Percentiles rank a stretch among this genome's conserved stretches.
Evolutionary conservation across 192 early-diverging fungal species (phyloP).

Genomic region (Entrophospora sp.): DNA sequence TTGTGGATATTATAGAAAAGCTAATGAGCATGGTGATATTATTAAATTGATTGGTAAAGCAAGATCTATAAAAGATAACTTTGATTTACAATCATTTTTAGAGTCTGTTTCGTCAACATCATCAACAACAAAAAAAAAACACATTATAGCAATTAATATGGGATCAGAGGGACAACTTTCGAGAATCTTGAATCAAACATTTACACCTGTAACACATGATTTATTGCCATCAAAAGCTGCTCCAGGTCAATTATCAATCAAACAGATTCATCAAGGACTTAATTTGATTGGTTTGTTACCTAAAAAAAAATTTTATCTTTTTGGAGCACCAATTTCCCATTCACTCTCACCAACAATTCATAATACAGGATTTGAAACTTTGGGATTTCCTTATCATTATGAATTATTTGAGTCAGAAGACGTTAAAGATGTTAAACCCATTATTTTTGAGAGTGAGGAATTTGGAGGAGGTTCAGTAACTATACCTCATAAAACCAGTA

Average conservation of each 20-base stretch:
- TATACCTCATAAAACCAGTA: slow-evolving; percentile 86
- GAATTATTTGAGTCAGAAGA: slow-evolving; percentile 59
- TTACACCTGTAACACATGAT: slow-evolving; percentile 93
- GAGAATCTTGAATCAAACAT: slow-evolving; percentile 76
- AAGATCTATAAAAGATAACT: slow-evolving; percentile 69
- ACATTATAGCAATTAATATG: slow-evolving; percentile 95
- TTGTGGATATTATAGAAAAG: slow-evolving; percentile 44
- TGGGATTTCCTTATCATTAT: slow-evolving; percentile 83
- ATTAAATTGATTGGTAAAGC: slow-evolving; percentile 89
- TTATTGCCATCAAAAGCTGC: slow-evolving; percentile 72
- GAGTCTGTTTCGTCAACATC: slow-evolving; percentile 4
- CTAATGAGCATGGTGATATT: slow-evolving; percentile 65
- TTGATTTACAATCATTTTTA: slow-evolving; percentile 64
- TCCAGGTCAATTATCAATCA: slow-evolving; percentile 84
- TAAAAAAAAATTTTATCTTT: slow-evolving; percentile 67
- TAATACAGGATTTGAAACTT: slow-evolving; percentile 78
- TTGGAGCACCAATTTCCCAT: slow-evolving; percentile 83
- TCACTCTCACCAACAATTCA: slow-evolving; percentile 89
- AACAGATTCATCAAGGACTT: slow-evolving; percentile 69
- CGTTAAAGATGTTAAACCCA: slow-evolving; percentile 44
- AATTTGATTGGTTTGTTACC: slow-evolving; percentile 59
- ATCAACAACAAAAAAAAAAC: slow-evolving; percentile 43
- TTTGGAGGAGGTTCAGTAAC: slow-evolving; percentile 96
- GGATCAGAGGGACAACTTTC: slow-evolving; percentile 81
- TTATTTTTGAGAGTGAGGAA: slow-evolving; percentile 35